Evolutionary conservation across 192 early-diverging fungal species (phyloP), one percentile per base, ranked within the genome.

Genomic region (Linnemannia elongata): DNA sequence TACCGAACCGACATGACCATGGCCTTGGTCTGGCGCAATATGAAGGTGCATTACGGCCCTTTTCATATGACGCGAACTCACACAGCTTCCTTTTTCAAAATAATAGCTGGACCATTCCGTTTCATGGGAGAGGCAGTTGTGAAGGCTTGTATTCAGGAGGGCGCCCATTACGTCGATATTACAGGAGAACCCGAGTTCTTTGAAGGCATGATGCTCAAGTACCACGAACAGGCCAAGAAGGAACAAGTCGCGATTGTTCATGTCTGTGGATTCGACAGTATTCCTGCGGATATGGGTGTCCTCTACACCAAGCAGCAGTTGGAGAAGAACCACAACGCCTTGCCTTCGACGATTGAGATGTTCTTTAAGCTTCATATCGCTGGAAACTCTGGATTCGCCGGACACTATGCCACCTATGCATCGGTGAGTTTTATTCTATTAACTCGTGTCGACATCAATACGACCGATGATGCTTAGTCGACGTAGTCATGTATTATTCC

Each of bases 271-370:
- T 82, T 86, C 69, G 78, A 79, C 45, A 88, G 90, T 72, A 88
- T 95, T n/a, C 95, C 95, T 47, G 89, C 91, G 4, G 95, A 96
- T 82, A 76, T 95, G 71, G 95, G 94, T 30, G 89, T 92, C 18
- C 75, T 95, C 20, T 93, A 85, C 76, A 89, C 87, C 17, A 96
- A 96, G 75, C 78, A 88, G 10, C 82, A 91, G 45, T 89, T 93
- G 54, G 54, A 85, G 36, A 79, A 77, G 15, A 17, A 66, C 9
- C 79, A 89, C 30, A 38, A 74, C 17, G 87, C 86, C 44, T 78
- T 90, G 7, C 91, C 92, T 2, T 85, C 92, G 35, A 79, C 81
- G 42, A 91, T 93, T 36, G 95, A 96, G 76, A 92, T 94, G 89
- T 94, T 91, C 83, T 90, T 94, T 47, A 85, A 86, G 36, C 24